These are phyloP conservation scores for Aureoboletus auriporus DNA, from an alignment of 768 basidiomycete species.

Conservation along the genomic window DNA sequence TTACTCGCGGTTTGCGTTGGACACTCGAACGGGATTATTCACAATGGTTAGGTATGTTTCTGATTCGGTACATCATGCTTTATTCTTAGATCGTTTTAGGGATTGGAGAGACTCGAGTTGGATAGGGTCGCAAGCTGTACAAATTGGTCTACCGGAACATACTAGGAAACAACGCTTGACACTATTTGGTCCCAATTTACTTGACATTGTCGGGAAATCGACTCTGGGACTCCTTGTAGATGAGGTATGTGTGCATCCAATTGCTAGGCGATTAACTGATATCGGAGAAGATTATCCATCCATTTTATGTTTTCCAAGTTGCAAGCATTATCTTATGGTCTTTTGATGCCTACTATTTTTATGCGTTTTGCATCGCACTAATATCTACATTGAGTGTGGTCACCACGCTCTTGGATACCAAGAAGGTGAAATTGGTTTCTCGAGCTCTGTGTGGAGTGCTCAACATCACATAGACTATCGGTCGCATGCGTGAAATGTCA, in stretches of 20 bases:
- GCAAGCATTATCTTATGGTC: conserved; percentile 94
- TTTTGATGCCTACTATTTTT: conserved; percentile 93
- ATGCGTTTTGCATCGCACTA: conserved; percentile 93
- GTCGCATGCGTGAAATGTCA: conserved; percentile 95
- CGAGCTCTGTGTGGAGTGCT: background rate
- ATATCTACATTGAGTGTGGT: conserved; percentile 83
- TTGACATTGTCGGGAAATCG: conserved; percentile 89
- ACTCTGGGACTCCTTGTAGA: conserved; percentile 75
- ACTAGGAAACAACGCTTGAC: conserved; percentile 60
- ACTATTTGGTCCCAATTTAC: conserved; percentile 81
- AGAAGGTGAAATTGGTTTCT: conserved; percentile 52
- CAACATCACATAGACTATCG: conserved; percentile 61
- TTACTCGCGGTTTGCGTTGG: conserved; percentile 86
- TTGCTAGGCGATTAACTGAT: conserved; percentile 1
- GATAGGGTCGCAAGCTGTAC: conserved; percentile 57
- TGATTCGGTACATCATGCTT: background rate
- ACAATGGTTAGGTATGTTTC: conserved; percentile 65
- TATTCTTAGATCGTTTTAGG: conserved; percentile 36
- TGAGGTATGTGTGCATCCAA: conserved; percentile 56
- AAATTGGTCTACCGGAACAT: conserved; percentile 54
- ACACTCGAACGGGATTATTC: conserved; percentile 81
- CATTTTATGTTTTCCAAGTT: conserved; percentile 98
- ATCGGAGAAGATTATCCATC: conserved; percentile 73
- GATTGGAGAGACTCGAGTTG: conserved; percentile 88
- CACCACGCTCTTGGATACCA: conserved; percentile 89